Evolutionary conservation across 192 early-diverging fungal species (phyloP).

Genomic region (Diversispora eburnea): DNA sequence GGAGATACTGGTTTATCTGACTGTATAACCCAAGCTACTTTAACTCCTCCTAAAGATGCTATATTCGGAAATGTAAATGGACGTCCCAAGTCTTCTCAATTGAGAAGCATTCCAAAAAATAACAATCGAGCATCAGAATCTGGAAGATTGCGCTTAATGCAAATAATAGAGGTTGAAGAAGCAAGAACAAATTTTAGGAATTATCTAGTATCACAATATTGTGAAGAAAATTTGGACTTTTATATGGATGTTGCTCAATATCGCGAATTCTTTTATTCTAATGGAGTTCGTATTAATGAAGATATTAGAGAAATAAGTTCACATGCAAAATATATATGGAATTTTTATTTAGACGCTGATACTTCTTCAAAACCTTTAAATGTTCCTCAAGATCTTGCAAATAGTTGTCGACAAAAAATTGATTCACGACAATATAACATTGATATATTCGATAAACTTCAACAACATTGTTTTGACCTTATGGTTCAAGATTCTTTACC

Average conservation of each 20-base stretch:
- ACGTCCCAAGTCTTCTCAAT: neutral
- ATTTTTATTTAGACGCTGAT: slow-evolving; percentile 24
- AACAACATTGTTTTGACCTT: slow-evolving; percentile 30
- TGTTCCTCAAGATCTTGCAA: slow-evolving; percentile 22
- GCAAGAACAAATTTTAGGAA: slow-evolving; percentile 11
- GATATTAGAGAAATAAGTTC: slow-evolving; percentile 4
- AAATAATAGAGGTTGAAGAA: slow-evolving; percentile 21
- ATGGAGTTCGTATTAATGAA: neutral
- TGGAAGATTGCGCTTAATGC: slow-evolving; percentile 17
- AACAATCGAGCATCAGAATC: slow-evolving; percentile 6
- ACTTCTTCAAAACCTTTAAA: slow-evolving; percentile 24
- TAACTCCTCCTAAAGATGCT: slow-evolving; percentile 10
- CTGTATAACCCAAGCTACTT: neutral
- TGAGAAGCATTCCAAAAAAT: neutral
- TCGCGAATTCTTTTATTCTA: slow-evolving; percentile 2
- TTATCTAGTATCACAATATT: slow-evolving; percentile 26
- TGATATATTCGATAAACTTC: slow-evolving; percentile 29
- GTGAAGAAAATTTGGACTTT: slow-evolving; percentile 31
- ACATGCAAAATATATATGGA: slow-evolving; percentile 13
- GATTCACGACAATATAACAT: neutral
- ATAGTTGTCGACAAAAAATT: slow-evolving; percentile 18
- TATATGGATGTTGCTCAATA: slow-evolving; percentile 22
- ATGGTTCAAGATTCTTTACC: slow-evolving; percentile 31
- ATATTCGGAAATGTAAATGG: neutral
- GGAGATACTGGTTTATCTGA: neutral